Base-by-base conservation (phyloP, 441 rosid genomes). In the Theobroma grandiflorum region DNA sequence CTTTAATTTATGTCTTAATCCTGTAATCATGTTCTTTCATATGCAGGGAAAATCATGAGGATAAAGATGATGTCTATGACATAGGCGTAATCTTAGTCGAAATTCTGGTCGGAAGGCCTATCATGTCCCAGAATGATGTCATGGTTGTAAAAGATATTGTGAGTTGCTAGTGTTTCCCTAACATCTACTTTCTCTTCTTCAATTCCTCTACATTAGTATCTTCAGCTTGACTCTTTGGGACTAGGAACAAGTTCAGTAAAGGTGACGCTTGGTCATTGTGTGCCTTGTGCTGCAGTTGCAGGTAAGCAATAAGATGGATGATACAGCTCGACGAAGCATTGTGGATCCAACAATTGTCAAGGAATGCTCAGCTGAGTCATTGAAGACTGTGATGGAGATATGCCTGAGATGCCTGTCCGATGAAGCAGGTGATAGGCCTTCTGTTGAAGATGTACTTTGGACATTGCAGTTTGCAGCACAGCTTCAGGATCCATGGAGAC, bases 381-480 rank as follows among this genome's bases (percentile, higher is more conserved):
- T 89, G 82, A 88, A 83, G 86, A 87, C 76, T 70, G 79, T 88
- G 83, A 85, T 89, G 86, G 90, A 83, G 68, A 63, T 90, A 40
- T 83, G 92, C 61, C 45, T 83, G 2, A 87, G 87, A 73, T 92
- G 91, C 72, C 79, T 92, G 26, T 78, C 86, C 18, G 74, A 53
- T 35, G 81, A 88, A 20, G 77, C 84, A 38, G 69, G 67, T 16
- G 74, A 76, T 16, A 85, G 92, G 76, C 92, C 95, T 77, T 87
- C 91, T 0, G 74, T 88, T 22, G 95, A 88, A 63, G 93, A 88
- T 72, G 84, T 87, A 50, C 86, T 89, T 4, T 90, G 95, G 92
- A 90, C 88, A 75, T 63, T 92, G 87, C 91, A 89, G 70, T 92
- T 90, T 80, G 93, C 92, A 1, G 81, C 88, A 40, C 92, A 92